These are phyloP conservation scores for Tolypocladium paradoxum DNA, from an alignment of 2,329 filamentous ascomycete genomes.

Conservation along the genomic window DNA sequence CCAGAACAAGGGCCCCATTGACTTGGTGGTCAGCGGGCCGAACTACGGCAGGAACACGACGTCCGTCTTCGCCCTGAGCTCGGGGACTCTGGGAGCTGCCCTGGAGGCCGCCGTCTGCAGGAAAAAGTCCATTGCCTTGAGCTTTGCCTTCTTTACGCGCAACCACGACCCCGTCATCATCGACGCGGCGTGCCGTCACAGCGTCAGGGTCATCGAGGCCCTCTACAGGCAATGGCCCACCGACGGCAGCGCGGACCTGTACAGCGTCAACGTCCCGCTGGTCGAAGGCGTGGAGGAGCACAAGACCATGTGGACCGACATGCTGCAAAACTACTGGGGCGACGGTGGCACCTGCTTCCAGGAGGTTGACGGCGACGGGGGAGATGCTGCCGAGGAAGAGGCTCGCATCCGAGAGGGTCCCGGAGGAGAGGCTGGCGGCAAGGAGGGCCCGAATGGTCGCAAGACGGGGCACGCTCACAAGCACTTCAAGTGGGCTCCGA, in stretches of 20 bases:
- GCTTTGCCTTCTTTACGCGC: conserved; percentile 79
- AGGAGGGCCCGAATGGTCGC: conserved; percentile 10
- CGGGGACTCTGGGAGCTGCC: conserved; percentile 66
- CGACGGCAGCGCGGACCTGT: conserved; percentile 64
- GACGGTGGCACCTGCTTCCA: conserved; percentile 71
- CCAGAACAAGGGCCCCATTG: conserved; percentile 57
- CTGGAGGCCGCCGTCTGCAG: conserved; percentile 67
- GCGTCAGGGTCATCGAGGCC: conserved; percentile 68
- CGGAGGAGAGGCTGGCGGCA: conserved; percentile 32
- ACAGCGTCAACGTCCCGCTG: conserved; percentile 82
- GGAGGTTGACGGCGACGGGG: conserved; percentile 57
- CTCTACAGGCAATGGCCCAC: conserved; percentile 63
- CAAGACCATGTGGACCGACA: conserved; percentile 71
- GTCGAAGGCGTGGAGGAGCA: conserved; percentile 60
- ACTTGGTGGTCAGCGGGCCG: conserved; percentile 68
- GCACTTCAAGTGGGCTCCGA: conserved; percentile 91
- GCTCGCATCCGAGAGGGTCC: conserved; percentile 59
- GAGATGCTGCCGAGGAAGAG: conserved; percentile 61
- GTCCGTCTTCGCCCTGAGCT: conserved; percentile 66
- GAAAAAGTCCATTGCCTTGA: conserved; percentile 66
- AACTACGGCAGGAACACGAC: conserved; percentile 81
- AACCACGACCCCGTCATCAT: conserved; percentile 80
- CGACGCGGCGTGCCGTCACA: conserved; percentile 61
- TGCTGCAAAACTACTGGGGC: conserved; percentile 87
- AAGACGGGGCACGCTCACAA: conserved; percentile 58